Conservation (phyloP, 1,139 yeast species). For the Lodderomyces beijingensis region DNA sequence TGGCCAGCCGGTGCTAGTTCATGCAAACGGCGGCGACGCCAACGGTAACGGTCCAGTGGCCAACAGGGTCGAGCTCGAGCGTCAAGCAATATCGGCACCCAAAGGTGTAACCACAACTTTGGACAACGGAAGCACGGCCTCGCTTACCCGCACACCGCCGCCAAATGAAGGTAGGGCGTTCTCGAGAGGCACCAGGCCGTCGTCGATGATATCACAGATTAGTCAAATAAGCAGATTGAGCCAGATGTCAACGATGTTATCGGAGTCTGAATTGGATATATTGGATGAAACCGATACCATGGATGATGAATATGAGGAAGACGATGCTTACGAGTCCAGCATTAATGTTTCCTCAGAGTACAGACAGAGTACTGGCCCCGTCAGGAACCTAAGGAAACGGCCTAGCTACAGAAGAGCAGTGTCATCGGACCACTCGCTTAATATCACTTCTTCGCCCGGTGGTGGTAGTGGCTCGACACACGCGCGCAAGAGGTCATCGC, state of each 20-base stretch:
- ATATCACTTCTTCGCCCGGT: slow-evolving; percentile 29
- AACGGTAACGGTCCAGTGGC: neutral
- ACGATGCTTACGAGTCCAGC: slow-evolving; percentile 28
- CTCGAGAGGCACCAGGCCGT: slow-evolving; percentile 45
- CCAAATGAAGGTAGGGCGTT: slow-evolving; percentile 8
- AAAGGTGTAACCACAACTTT: neutral
- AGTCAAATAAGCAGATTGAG: slow-evolving; percentile 54
- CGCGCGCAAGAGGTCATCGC: slow-evolving; percentile 23
- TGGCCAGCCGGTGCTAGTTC: neutral
- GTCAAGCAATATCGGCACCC: neutral
- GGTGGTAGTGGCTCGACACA: slow-evolving; percentile 11
- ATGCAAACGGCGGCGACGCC: neutral
- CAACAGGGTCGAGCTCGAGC: neutral
- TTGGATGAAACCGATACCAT: slow-evolving; percentile 44
- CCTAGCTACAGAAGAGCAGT: slow-evolving; percentile 32
- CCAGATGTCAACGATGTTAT: slow-evolving; percentile 50
- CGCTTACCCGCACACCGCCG: slow-evolving; percentile 11
- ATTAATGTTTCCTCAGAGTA: slow-evolving; percentile 25
- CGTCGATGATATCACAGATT: slow-evolving; percentile 62
- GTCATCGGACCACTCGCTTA: slow-evolving; percentile 38
- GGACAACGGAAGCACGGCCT: neutral
- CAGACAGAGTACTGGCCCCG: slow-evolving; percentile 2
- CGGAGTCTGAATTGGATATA: slow-evolving; percentile 42
- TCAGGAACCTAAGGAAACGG: slow-evolving; percentile 17
- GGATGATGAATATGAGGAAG: slow-evolving; percentile 39